phyloP scores from a whole-genome alignment of 345 rosid genomes.

The Limnanthes douglasii region DNA sequence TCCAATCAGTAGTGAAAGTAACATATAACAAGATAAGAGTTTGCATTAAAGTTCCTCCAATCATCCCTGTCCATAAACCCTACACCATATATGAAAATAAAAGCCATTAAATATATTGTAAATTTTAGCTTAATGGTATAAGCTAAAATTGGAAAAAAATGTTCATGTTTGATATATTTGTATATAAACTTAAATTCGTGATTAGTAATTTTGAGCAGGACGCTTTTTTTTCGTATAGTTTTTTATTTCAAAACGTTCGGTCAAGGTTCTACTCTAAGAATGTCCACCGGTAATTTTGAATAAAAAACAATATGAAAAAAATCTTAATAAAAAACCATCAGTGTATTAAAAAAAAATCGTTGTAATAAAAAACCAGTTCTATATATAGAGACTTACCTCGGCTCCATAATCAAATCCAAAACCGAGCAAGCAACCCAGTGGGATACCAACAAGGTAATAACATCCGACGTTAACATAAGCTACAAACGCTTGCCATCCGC shows the following conservation, averaged over 20 bases:
- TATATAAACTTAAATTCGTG: too few relatives aligned
- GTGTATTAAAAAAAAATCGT: not conserved
- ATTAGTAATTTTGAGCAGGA: too few relatives aligned
- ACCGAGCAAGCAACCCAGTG: constrained; percentile 43
- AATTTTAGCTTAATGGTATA: not conserved
- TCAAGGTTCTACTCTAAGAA: too few relatives aligned
- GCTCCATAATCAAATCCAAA: constrained; percentile 41
- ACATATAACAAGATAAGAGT: constrained; percentile 32
- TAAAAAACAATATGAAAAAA: too few relatives aligned
- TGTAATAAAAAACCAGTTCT: not conserved
- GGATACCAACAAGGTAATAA: constrained; percentile 50
- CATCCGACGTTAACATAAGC: constrained; percentile 74
- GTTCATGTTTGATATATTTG: too few relatives aligned
- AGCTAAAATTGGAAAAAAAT: too few relatives aligned
- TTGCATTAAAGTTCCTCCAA: constrained; percentile 46
- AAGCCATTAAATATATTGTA: constrained; percentile 7
- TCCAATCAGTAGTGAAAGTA: constrained; percentile 41
- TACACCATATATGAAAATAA: constrained; percentile 4
- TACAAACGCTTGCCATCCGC: constrained; percentile 85
- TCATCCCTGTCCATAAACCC: constrained; percentile 66
- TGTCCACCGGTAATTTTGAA: too few relatives aligned
- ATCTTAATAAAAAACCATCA: too few relatives aligned
- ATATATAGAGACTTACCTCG: constrained; percentile 16
- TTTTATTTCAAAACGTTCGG: too few relatives aligned
- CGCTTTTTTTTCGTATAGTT: too few relatives aligned